Base-by-base conservation (phyloP, 2,329 filamentous ascomycete genomes). In the Chaetomiaceae sp. region DNA sequence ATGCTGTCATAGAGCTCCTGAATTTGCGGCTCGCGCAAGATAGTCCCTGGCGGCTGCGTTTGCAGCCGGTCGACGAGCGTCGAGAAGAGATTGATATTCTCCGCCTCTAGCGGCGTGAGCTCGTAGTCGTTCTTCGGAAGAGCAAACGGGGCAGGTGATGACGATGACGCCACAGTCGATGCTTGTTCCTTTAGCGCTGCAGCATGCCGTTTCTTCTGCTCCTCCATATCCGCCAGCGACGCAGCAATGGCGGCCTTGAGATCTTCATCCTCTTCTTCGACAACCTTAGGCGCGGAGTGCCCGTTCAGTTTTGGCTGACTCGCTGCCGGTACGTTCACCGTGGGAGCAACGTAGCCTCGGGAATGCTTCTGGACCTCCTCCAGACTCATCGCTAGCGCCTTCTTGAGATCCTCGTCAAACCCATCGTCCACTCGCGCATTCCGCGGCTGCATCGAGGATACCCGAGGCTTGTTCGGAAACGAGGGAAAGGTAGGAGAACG, bases 1-100 rank as follows among this genome's bases (percentile, higher is more conserved):
- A 98, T 97, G 58, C 90, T 94, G 61, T 97, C 93, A 63, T 98
- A 98, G 4, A 98, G 73, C 67, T 98, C 93, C 66, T 98, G 93
- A 41, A 98, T 96, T 63, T 97, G 93, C 2, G 93, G 93, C 60
- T 98, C 93, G 39, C 93, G 78, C n/a, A 98, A 68, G 43, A 98
- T 96, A 0, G 93, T 97, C 1, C 93, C 93, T 0, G 90, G 90
- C 0, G 93, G 88, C 60, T 98, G 93, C 49, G 94, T 93, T 64
- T 97, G 91, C 33, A 98, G 70, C 27, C 94, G 82, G 62, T 98
- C 93, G 10, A 98, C 93, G 30, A 98, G 71, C 0, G 93, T 96
- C 0, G 93, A 78, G 62, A 98, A 97, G 1, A 98, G 72, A 60
- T 95, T 95, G 64, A 98, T 98, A 58, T 97, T 97, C 65, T 98